These are phyloP conservation scores for Heritiera littoralis DNA, from an alignment of 345 rosid genomes.

Conservation along the genomic window DNA sequence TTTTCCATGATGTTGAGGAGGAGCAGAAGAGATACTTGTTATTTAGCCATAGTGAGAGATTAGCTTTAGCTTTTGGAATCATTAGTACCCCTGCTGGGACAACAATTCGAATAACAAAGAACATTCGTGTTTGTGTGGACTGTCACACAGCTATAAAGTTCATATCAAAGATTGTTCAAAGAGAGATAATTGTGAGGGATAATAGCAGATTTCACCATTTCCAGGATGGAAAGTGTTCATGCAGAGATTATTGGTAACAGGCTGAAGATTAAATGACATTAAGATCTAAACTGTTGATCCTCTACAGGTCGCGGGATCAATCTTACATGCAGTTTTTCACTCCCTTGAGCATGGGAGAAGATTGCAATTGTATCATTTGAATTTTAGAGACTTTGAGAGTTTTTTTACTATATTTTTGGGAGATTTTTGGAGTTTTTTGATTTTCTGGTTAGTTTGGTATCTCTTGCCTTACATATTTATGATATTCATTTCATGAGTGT, in stretches of 20 bases:
- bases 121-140: conserved; percentile 61
- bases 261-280: conserved; percentile 4
- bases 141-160: conserved; percentile 69
- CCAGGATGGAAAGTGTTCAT: conserved; percentile 64
- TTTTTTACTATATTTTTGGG: too few relatives aligned
- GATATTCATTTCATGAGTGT: too few relatives aligned
- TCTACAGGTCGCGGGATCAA: not conserved
- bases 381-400: too few relatives aligned
- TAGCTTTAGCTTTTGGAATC: conserved; percentile 73
- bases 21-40: conserved; percentile 66
- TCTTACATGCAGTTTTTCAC: not conserved
- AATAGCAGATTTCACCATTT: conserved; percentile 82
- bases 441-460: too few relatives aligned
- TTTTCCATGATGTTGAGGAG: conserved; percentile 68
- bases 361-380: too few relatives aligned
- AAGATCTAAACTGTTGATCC: not conserved
- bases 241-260: conserved; percentile 76
- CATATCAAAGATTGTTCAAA: conserved; percentile 59
- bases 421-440: too few relatives aligned
- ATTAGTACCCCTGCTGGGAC: conserved; percentile 64
- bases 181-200: conserved; percentile 73
- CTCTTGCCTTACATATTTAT: too few relatives aligned
- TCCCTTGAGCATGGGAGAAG: not conserved
- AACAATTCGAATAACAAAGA: conserved; percentile 70
- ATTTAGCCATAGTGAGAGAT: conserved; percentile 65